These are phyloP conservation scores for Zoysia matrella DNA, from an alignment of 202 grass and related monocot species.

Conservation along the genomic window DNA sequence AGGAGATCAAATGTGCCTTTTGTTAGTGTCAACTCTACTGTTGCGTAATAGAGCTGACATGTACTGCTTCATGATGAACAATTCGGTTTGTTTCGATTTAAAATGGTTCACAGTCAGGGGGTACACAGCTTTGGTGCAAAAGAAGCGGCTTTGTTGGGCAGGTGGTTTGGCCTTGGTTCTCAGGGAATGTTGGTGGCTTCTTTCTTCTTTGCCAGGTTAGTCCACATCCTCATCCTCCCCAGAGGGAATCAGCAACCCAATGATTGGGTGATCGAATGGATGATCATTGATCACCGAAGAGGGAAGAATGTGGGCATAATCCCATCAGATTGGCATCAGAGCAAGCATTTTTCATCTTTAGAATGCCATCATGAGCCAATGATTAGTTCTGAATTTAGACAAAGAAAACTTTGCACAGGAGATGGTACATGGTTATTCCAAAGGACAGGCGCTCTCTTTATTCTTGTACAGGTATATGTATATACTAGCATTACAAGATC, in stretches of 20 bases:
- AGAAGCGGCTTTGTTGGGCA: conserved; percentile 44
- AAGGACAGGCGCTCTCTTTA: conserved; percentile 42
- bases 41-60: background rate
- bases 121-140: conserved; percentile 36
- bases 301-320: background rate
- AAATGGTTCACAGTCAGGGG: conserved; percentile 1
- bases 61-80: conserved; percentile 49
- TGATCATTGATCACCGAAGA: conserved; percentile 53
- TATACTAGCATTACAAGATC: conserved; percentile 3
- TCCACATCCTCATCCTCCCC: conserved; percentile 42
- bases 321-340: too few species aligned
- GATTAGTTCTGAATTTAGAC: conserved; percentile 45
- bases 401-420: conserved; percentile 30
- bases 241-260: conserved; percentile 47
- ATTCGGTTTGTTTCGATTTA: conserved; percentile 28
- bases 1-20: conserved; percentile 36
- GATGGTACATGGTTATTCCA: conserved; percentile 41
- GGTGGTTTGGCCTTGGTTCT: conserved; percentile 36
- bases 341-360: too few species aligned
- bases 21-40: conserved; percentile 42
- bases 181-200: conserved; percentile 27
- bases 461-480: conserved; percentile 46
- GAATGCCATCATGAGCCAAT: conserved; percentile 18
- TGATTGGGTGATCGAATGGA: conserved; percentile 50
- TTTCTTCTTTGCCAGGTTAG: conserved; percentile 52